phyloP scores from a whole-genome alignment of 1,284 basidiomycete species.

The Phellopilus nigrolimitatus region DNA sequence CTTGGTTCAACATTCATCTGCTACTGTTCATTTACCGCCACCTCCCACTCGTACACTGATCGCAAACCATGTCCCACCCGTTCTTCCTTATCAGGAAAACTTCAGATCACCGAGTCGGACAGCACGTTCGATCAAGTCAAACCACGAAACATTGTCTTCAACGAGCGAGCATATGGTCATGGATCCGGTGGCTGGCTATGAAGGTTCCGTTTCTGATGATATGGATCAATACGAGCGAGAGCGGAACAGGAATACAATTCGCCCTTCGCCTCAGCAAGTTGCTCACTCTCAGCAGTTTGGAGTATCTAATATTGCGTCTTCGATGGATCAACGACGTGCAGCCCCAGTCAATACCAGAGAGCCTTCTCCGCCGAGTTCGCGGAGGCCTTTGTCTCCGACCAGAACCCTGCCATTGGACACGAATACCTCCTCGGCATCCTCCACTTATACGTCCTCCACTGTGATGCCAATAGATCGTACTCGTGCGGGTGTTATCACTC shows the following conservation, averaged over 20 bases:
- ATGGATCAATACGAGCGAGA: conserved; percentile 54
- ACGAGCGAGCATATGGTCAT: conserved; percentile 52
- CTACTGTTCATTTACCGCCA: conserved; percentile 48
- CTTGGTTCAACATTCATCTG: conserved; percentile 62
- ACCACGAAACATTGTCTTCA: conserved; percentile 66
- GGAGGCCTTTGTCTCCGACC: conserved; percentile 19
- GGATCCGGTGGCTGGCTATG: conserved; percentile 55
- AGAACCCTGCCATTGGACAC: conserved; percentile 8
- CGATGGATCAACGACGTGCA: conserved; percentile 26
- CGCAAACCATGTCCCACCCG: conserved; percentile 36
- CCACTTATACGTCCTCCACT: not conserved
- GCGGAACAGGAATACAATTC: conserved; percentile 39
- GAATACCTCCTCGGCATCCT: not conserved
- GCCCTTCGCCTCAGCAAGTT: conserved; percentile 30
- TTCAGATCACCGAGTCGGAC: conserved; percentile 40
- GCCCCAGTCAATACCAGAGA: conserved; percentile 9
- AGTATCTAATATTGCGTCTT: conserved; percentile 29
- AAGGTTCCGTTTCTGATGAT: conserved; percentile 60
- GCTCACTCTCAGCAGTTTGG: conserved; percentile 10
- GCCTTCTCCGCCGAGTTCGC: conserved; percentile 12
- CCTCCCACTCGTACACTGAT: conserved; percentile 36
- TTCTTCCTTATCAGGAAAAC: conserved; percentile 33
- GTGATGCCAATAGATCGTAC: conserved; percentile 4
- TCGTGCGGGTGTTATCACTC: not conserved
- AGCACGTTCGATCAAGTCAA: conserved; percentile 45